Evolutionary conservation across 805 yeast genomes (phyloP).

Genomic region (Wickerhamiella qilinensis): DNA sequence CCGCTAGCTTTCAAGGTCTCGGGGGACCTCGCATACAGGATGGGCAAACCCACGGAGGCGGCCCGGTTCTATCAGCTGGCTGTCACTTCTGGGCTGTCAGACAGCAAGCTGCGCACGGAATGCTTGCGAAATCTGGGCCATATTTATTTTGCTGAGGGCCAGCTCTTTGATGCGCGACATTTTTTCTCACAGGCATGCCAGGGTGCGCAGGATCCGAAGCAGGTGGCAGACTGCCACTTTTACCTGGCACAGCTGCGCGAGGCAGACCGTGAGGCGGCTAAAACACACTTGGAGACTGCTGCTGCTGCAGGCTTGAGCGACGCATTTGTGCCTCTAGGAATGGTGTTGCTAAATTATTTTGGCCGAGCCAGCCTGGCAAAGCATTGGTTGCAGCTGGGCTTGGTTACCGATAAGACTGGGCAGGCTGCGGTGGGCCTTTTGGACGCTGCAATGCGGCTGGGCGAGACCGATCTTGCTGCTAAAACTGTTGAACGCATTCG

Average conservation of each 20-base stretch:
- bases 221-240: conserved; percentile 60
- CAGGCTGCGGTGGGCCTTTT: conserved; percentile 13
- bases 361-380: conserved; percentile 40
- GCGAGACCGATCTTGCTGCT: conserved; percentile 5
- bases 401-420: conserved; percentile 13
- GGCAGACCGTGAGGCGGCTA: conserved; percentile 45
- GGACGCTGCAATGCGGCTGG: conserved; percentile 10
- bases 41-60: conserved; percentile 33
- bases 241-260: conserved; percentile 56
- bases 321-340: conserved; percentile 61
- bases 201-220: conserved; percentile 32
- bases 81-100: conserved; percentile 28
- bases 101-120: conserved; percentile 50
- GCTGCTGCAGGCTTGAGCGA: conserved; percentile 69
- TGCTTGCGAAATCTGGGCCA: conserved; percentile 48
- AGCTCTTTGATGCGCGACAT: conserved; percentile 36
- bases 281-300: conserved; percentile 58
- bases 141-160: conserved; percentile 38
- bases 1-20: conserved; percentile 63
- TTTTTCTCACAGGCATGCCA: conserved; percentile 45
- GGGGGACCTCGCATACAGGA: conserved; percentile 54
- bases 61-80: conserved; percentile 39
- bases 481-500: conserved; percentile 5
- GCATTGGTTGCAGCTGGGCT: conserved; percentile 77
- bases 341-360: conserved; percentile 64